These are phyloP conservation scores for Sphagnum tenellum DNA, from an alignment of 225 moss, liverwort and hornwort genomes.

Conservation along the genomic window DNA sequence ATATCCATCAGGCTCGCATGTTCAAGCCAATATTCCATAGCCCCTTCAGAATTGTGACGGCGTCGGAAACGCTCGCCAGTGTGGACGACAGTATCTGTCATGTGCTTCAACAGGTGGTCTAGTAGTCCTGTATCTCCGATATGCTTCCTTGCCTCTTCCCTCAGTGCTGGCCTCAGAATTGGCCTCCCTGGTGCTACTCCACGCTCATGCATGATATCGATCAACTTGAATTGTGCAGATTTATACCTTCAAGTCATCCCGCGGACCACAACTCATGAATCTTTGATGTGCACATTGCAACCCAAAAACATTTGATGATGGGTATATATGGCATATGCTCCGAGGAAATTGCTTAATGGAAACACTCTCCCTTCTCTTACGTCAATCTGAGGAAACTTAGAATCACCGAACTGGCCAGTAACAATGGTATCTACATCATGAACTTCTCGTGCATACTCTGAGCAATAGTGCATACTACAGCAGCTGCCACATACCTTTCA, in stretches of 20 bases:
- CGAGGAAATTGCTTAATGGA: no score
- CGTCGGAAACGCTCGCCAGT: conserved; percentile 55
- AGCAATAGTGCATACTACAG: no score
- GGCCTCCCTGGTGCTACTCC: conserved; percentile 47
- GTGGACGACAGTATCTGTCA: conserved; percentile 49
- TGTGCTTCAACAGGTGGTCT: conserved; percentile 54
- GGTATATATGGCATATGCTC: no score
- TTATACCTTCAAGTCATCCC: conserved; percentile 24
- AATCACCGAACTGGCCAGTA: no score
- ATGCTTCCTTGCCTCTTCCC: conserved; percentile 54
- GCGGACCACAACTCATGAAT: no score
- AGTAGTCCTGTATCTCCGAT: conserved; percentile 59
- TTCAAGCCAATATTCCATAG: conserved; percentile 65
- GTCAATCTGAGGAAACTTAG: no score
- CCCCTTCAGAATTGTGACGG: conserved; percentile 46
- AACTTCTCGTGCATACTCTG: no score
- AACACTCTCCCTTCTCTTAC: no score
- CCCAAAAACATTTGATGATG: no score
- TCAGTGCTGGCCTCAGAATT: conserved; percentile 40
- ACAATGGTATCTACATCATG: no score
- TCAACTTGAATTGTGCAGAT: conserved; percentile 45
- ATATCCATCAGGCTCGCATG: conserved; percentile 53
- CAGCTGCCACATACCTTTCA: conserved; percentile 24
- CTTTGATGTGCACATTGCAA: no score
- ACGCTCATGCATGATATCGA: conserved; percentile 46